Evolutionary conservation across 2,329 filamentous ascomycete genomes (phyloP), one percentile per base, ranked within the genome.

Genomic region (Fusarium sp.): DNA sequence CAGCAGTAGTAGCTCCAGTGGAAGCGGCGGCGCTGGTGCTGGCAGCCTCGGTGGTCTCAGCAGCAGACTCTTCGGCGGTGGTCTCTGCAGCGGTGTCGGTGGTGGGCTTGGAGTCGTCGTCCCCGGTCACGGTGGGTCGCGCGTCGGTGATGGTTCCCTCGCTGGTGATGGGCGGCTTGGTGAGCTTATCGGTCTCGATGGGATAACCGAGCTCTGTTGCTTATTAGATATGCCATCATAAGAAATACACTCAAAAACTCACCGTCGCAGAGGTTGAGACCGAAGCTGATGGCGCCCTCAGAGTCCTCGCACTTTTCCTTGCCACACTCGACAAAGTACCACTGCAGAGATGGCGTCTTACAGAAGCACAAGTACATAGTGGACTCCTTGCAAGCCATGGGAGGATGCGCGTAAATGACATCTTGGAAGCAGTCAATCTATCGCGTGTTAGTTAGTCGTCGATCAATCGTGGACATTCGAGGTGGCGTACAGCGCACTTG

Each of bases 281-380:
- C 78, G 37, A 79, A 80, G 10, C 24, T 29, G 31, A 79, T 61
- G 18, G 78, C 74, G 2, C 52, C 60, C 5, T 67, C 47, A 11
- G 68, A 71, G 0, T 72, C 62, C 10, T 42, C 54, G 18, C 67
- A 70, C 56, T 70, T 69, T 16, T 54, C 58, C 10, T 74, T 59
- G 22, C 68, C 62, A 18, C 79, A 80, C 20, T 80, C 70, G 3
- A 71, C 40, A 64, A 79, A 80, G 62, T 74, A 75, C 24, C 47
- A 34, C 40, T 80, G 79, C 2, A 79, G 74, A 0, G 57, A 50
- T 18, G 74, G 62, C 63, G 68, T 73, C 11, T 76, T 79, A 66
- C 79, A 80, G 74, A 80, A 80, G 73, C 79, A 80, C 13, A 78
- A 72, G 62, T 80, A 80, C 72, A 79, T 80, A 31, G 75, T 79